These are phyloP conservation scores for Tylopilus intermedius DNA, from an alignment of 768 basidiomycete species.

Conservation along the genomic window DNA sequence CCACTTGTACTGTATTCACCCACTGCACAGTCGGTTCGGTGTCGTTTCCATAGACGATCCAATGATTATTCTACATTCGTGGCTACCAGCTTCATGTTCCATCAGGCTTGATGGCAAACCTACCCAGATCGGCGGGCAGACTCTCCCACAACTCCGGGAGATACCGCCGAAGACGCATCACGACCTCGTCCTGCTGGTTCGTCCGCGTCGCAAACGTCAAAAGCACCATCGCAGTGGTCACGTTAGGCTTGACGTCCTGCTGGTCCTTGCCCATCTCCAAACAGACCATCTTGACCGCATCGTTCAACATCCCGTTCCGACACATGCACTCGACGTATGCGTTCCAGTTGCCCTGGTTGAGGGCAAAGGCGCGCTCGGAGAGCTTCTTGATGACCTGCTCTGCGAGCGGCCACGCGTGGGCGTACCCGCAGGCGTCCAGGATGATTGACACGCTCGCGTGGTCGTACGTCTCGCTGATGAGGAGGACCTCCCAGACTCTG, in stretches of 20 bases:
- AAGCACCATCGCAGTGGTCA: constrained; percentile 48
- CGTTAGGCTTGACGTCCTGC: constrained; percentile 43
- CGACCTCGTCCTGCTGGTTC: constrained; percentile 41
- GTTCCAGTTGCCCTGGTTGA: constrained; percentile 73
- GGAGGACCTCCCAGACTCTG: constrained; percentile 76
- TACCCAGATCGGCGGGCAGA: constrained; percentile 20
- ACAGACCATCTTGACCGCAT: constrained; percentile 62
- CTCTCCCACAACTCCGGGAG: constrained; percentile 35
- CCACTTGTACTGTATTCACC: constrained; percentile 23
- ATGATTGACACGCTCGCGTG: constrained; percentile 73
- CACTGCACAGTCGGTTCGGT: constrained; percentile 10
- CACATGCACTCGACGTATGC: constrained; percentile 85
- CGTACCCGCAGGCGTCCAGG: constrained; percentile 75
- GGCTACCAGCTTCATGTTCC: constrained; percentile 2
- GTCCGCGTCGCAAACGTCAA: constrained; percentile 47
- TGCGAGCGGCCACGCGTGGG: constrained; percentile 47
- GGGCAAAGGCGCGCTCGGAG: constrained; percentile 41
- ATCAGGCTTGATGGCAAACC: constrained; percentile 19
- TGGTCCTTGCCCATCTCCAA: constrained; percentile 54
- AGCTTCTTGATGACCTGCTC: constrained; percentile 52
- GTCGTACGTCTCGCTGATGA: constrained; percentile 53
- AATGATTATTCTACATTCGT: constrained; percentile 6
- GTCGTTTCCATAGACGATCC: constrained; percentile 5
- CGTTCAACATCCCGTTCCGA: constrained; percentile 57
- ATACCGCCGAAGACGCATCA: constrained; percentile 41